Base-by-base conservation (phyloP, 768 basidiomycete species). In the Nevesoporus exiguus region DNA sequence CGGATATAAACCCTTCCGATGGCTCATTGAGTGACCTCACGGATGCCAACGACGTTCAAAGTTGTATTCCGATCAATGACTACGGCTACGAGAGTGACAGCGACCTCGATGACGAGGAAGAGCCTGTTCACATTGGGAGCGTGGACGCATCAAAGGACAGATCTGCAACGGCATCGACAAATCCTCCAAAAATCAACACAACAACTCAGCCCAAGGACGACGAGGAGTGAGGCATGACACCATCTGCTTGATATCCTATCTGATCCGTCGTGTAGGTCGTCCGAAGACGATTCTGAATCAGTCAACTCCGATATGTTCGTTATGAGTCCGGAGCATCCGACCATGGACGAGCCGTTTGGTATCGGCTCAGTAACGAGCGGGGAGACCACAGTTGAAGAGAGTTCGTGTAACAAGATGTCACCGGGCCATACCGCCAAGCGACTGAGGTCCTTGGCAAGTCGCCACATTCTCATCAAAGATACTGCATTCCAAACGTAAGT, bases 21-120 rank as follows among this genome's bases (percentile, higher is more conserved):
- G 22, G 34, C 6, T 54, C 52, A 1, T 43, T 61, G 24, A 29
- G 34, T 10, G 59, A 64, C 14, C 57, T 69, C 27, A 42, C 49
- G 3, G 49, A 50, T 22, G 40, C 14, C 25, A 34, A 45, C 10
- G 56, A 43, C 17, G 24, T 63, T 19, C 64, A 57, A 3, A 48
- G 34, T 10, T 17, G 49, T 8, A 15, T 44, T 36, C 24, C 1
- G 5, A 49, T 62, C 5, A 62, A 60, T 3, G 66, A 66, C 2
- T 67, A 69, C 52, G 71, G 59, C 4, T 72, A 72, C 45, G 61
- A 40, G 7, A 39, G 39, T 5, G 71, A 72, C 51, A 72, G 71
- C 19, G 71, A 72, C 34, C 63, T 72, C 7, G 70, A 70, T 25
- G 71, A 67, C 13, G 63, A 65, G 10, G 66, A 66, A 9, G 65